These are phyloP conservation scores for Henckelia pumila DNA, from an alignment of 257 asterid genomes.

Conservation along the genomic window DNA sequence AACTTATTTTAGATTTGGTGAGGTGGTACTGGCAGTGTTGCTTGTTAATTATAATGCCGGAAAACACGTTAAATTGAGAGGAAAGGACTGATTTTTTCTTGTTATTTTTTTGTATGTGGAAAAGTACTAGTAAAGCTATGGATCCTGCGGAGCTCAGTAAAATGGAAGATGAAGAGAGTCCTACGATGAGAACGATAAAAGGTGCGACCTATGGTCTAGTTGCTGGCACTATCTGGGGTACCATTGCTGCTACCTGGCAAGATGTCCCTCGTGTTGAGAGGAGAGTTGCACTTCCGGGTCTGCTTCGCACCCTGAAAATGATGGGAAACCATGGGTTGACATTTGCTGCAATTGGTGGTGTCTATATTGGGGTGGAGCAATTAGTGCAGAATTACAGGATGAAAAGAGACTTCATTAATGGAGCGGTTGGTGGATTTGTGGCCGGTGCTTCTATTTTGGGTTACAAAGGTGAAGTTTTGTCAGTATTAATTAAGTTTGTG, in stretches of 20 bases:
- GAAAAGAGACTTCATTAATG: conserved; percentile 91
- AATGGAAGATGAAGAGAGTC: conserved; percentile 72
- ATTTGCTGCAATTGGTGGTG: conserved; percentile 96
- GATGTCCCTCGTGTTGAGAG: conserved; percentile 99
- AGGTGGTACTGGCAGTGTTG: conserved; percentile 18
- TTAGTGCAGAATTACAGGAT: conserved; percentile 65
- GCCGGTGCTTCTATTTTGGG: conserved; percentile 92
- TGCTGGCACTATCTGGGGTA: conserved; percentile 91
- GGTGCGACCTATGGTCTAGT: conserved; percentile 78
- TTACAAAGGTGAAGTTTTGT: conserved; percentile 58
- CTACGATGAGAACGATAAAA: conserved; percentile 62
- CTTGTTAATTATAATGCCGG: neutral
- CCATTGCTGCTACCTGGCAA: conserved; percentile 88
- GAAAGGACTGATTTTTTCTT: neutral
- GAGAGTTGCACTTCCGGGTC: conserved; percentile 91
- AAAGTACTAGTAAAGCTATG: conserved; percentile 40
- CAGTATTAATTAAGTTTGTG: neutral
- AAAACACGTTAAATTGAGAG: neutral
- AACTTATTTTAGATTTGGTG: conserved; percentile 17
- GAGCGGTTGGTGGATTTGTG: conserved; percentile 92
- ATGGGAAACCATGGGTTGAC: conserved; percentile 87
- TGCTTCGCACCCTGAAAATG: conserved; percentile 85
- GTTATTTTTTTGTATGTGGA: conserved; percentile 15
- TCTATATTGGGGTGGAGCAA: conserved; percentile 84
- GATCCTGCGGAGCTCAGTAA: conserved; percentile 69